Conservation (phyloP, 139 green algal species). For the Eudorina sp. region DNA sequence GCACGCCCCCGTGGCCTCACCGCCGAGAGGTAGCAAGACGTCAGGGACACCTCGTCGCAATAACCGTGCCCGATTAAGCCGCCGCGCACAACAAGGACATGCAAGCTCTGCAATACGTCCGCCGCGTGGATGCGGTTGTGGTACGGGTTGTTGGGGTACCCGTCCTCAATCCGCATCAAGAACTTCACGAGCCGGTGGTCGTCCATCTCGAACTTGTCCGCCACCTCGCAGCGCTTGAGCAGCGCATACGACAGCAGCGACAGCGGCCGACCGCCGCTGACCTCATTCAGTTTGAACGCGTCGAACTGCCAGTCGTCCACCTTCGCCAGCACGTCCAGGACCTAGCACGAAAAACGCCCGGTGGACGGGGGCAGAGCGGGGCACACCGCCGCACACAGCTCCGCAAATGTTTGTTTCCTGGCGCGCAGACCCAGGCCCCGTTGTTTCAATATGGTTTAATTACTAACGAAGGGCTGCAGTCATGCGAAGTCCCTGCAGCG, state of each 20-base stretch:
- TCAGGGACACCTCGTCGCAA: slow-evolving; percentile 63
- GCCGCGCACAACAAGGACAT: slow-evolving; percentile 71
- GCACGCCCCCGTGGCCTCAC: slow-evolving; percentile 13
- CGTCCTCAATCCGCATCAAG: slow-evolving; percentile 70
- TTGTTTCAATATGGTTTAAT: no score
- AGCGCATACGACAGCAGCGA: slow-evolving; percentile 60
- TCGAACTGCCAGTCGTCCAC: slow-evolving; percentile 77
- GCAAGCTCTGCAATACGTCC: slow-evolving; percentile 69
- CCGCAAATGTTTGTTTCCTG: no score
- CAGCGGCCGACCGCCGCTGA: slow-evolving; percentile 58
- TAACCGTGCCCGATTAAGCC: slow-evolving; percentile 55
- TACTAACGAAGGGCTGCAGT: no score
- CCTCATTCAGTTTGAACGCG: slow-evolving; percentile 68
- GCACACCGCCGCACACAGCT: not conserved
- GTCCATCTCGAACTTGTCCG: slow-evolving; percentile 60
- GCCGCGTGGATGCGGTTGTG: slow-evolving; percentile 76
- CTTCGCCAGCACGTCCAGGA: slow-evolving; percentile 58
- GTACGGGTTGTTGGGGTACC: slow-evolving; percentile 77
- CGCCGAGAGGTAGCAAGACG: slow-evolving; percentile 71
- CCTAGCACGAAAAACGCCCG: slow-evolving; percentile 24
- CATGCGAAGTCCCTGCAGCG: no score
- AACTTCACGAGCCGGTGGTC: slow-evolving; percentile 65
- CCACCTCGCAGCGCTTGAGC: slow-evolving; percentile 57
- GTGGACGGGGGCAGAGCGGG: not conserved
- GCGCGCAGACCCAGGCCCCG: no score